Evolutionary conservation across 2,329 filamentous ascomycete genomes (phyloP), one percentile per base, ranked within the genome.

Genomic region (Talaromyces verruculosus): DNA sequence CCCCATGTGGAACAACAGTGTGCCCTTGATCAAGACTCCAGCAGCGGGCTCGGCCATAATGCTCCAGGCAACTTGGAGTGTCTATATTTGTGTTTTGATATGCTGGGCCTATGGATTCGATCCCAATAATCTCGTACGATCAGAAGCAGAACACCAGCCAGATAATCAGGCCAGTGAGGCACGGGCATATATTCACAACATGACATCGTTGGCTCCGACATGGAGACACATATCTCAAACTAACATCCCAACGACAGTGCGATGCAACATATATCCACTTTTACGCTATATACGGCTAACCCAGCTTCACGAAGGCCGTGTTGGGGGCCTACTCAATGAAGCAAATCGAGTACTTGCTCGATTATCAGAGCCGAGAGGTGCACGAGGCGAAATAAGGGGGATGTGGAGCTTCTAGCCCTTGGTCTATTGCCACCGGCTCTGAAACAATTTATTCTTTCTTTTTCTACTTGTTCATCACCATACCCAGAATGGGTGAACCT

Each of bases 301-400:
- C 37, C 72, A 72, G 60, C 68, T 76, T 37, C 61, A 68, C 15
- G 66, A 65, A 51, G 67, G 67, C 45, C 65, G 70, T 43, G 67
- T 75, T 49, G 74, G 74, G n/a, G 76, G 76, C 7, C 69, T 77
- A n/a, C 70, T 77, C 70, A 75, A 75, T 62, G 74, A 77, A 67
- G 76, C 72, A 17, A 72, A 75, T 60, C 64, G 70, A 55, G 76
- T 77, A 13, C 67, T 78, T 61, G 70, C 68, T 63, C 71, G 74
- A 60, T 70, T 77, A 25, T 69, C 70, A 19, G 74, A 76, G 63
- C 58, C 55, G 10, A 61, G 59, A 37, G 53, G 39, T 39, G 33
- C 55, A 17, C 33, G 62, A 25, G 69, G 69, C 62, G 67, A 69
- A 57, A 65, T 60, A 30, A 72, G 71, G 67, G 66, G 68, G 43